These are phyloP conservation scores for Nemania diffusa DNA, from an alignment of 2,329 filamentous ascomycete genomes.

Conservation along the genomic window DNA sequence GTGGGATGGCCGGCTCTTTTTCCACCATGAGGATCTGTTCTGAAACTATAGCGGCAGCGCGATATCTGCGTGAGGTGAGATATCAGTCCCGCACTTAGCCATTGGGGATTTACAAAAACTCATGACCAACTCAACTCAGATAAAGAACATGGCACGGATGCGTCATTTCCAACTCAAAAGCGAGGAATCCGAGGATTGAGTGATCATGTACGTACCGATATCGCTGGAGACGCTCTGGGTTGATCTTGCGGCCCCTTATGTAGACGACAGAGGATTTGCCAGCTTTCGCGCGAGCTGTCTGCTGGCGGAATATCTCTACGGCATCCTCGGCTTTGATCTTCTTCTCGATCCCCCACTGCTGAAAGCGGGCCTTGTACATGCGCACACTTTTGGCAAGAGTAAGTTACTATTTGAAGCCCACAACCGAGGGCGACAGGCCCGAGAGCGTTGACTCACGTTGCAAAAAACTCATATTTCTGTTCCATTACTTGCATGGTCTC, in stretches of 20 bases:
- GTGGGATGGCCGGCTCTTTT: conserved; percentile 30
- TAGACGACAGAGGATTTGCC: conserved; percentile 47
- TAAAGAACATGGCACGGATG: not conserved
- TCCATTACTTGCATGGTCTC: conserved; percentile 48
- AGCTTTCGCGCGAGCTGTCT: conserved; percentile 44
- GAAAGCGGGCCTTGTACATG: conserved; percentile 49
- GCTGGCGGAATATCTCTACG: conserved; percentile 48
- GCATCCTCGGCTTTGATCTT: conserved; percentile 49
- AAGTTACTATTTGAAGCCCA: conserved; percentile 6
- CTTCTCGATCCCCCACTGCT: conserved; percentile 49
- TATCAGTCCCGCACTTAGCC: conserved; percentile 9
- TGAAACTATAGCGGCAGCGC: conserved; percentile 42
- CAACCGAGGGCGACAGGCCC: not conserved
- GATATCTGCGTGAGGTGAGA: conserved; percentile 29
- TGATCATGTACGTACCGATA: conserved; percentile 40
- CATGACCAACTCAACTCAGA: not conserved
- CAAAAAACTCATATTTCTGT: conserved; percentile 63
- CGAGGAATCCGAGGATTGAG: too few species aligned
- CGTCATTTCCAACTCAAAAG: conserved; percentile 30
- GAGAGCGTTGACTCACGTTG: conserved; percentile 45
- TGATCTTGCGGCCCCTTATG: conserved; percentile 45
- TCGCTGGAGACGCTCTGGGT: conserved; percentile 46
- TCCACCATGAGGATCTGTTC: conserved; percentile 45
- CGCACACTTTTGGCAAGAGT: conserved; percentile 40
- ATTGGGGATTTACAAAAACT: not conserved